Percentiles rank a stretch among this genome's conserved stretches.
These are phyloP conservation scores for Corymbia maculata DNA, from an alignment of 345 rosid species.

Conservation along the genomic window DNA sequence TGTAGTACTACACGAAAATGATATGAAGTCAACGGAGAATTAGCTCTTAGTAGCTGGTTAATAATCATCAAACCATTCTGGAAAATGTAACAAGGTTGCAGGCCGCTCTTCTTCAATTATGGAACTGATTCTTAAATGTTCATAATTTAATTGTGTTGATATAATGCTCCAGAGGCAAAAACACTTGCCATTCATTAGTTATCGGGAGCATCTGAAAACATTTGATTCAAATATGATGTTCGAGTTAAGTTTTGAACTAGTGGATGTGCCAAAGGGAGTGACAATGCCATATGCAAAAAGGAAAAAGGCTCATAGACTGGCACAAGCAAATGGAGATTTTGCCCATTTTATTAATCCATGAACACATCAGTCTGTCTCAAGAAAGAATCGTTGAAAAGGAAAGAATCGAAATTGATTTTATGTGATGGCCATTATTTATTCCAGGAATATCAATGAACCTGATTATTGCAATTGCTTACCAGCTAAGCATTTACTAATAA, in stretches of 20 bases:
- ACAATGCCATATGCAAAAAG: background rate
- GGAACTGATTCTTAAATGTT: background rate
- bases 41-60: background rate
- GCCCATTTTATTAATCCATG: background rate
- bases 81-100: background rate
- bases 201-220: background rate
- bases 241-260: background rate
- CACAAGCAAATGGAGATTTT: background rate
- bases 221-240: background rate
- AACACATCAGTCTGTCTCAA: too few species aligned
- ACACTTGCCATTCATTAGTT: background rate
- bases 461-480: background rate
- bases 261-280: background rate
- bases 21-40: background rate
- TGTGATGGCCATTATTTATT: background rate
- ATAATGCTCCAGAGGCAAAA: background rate
- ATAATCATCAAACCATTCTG: background rate
- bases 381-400: background rate
- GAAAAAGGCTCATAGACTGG: background rate
- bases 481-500: background rate
- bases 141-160: background rate
- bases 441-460: background rate
- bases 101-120: background rate
- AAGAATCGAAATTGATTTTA: background rate
- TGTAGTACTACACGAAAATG: background rate